These are phyloP conservation scores for Didymella keratinophila DNA, from an alignment of 2,329 filamentous ascomycete genomes.

Conservation along the genomic window DNA sequence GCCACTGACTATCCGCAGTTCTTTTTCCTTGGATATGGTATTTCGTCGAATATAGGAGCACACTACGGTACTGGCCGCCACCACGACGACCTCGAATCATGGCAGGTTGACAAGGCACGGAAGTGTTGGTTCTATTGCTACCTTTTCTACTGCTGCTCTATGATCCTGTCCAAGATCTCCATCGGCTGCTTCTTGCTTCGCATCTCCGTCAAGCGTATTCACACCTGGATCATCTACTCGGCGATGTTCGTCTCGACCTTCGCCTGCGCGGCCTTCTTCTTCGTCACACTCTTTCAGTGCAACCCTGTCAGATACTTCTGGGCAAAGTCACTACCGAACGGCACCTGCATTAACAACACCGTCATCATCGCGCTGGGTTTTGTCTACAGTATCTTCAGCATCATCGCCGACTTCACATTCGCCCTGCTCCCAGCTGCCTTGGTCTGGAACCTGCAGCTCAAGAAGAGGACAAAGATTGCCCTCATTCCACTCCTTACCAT, in stretches of 20 bases:
- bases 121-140: slow-evolving; percentile 48
- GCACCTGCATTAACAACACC: slow-evolving; percentile 53
- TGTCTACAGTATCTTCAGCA: slow-evolving; percentile 58
- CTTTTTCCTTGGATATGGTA: slow-evolving; percentile 36
- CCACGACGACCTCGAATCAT: slow-evolving; percentile 30
- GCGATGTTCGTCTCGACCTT: slow-evolving; percentile 48
- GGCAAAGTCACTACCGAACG: slow-evolving; percentile 46
- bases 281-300: slow-evolving; percentile 61
- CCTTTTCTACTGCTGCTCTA: slow-evolving; percentile 42
- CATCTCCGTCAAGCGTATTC: slow-evolving; percentile 40
- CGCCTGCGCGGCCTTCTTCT: slow-evolving; percentile 54
- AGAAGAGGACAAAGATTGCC: slow-evolving; percentile 58
- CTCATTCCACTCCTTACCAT: slow-evolving; percentile 59
- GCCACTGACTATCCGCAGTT: slow-evolving; percentile 25
- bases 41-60: slow-evolving; percentile 39
- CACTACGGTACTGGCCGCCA: slow-evolving; percentile 44
- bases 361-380: slow-evolving; percentile 55
- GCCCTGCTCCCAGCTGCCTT: slow-evolving; percentile 60
- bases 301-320: slow-evolving; percentile 60
- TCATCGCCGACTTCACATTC: slow-evolving; percentile 58
- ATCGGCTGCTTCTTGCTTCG: slow-evolving; percentile 46
- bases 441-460: slow-evolving; percentile 60
- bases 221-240: slow-evolving; percentile 49
- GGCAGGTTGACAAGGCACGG: slow-evolving; percentile 34
- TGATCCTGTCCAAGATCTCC: slow-evolving; percentile 46